Evolutionary conservation across 805 yeast genomes (phyloP), one percentile per base, ranked within the genome.

Genomic region (Barnettozyma wickerhamii): DNA sequence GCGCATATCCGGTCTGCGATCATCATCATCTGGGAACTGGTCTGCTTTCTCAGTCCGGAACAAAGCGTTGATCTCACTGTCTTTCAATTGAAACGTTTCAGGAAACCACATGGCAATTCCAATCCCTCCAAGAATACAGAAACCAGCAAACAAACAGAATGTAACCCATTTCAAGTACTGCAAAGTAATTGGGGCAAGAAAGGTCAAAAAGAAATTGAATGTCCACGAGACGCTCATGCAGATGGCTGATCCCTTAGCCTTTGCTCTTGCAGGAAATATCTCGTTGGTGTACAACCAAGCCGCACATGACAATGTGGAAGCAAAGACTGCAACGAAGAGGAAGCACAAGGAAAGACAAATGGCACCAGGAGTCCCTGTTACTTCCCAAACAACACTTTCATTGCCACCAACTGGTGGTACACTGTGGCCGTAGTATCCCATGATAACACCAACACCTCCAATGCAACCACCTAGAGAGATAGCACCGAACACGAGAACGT

Each of bases 261-360:
- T 68, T 1, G 73, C 68, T 20, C 58, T 57, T 1, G 56, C 56
- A 0, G 76, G 75, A 32, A 77, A 66, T 5, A 74, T 55, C 48
- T 77, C 82, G 37, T 69, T 66, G 5, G 74, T 65, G 49, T 73
- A 75, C 17, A 76, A 53, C 74, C 74, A 69, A 26, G 77, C 66
- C 4, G 68, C 68, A 32, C 77, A 65, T 1, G 71, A 59, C 12
- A 77, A 56, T 1, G 76, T 64, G 1, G 75, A 53, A 1, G 79
- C 64, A 51, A 68, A 71, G 0, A 75, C 59, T 3, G 77, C 69
- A 19, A 71, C 70, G 35, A 71, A 59, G 35, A 72, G 55, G 30
- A 69, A 65, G 31, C 72, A 66, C 4, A 75, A 51, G 0, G 75
- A 74, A 31, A 77, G 49, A 1, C 70, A 57, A 2, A 63, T 43